Percentiles rank a stretch among this genome's conserved stretches.
These are phyloP conservation scores for Phylloporus sp. DNA, from an alignment of 768 basidiomycete species.

Conservation along the genomic window DNA sequence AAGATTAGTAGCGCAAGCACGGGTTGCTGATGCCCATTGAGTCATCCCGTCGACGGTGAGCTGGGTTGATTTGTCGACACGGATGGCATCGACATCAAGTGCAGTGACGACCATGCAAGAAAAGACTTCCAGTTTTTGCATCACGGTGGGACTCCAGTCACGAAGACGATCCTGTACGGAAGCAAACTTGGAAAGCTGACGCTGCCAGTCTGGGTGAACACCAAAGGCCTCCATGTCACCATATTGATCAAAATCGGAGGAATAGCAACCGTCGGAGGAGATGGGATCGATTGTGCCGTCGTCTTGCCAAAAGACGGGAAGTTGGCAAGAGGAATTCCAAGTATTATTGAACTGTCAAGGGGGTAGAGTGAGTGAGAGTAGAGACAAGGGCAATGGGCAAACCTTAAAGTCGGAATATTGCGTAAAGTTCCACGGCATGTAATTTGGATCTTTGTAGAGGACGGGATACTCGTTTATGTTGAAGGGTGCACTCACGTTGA, in stretches of 20 bases:
- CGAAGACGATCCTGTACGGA: constrained; percentile 95
- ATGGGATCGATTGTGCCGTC: constrained; percentile 55
- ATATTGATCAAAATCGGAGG: constrained; percentile 90
- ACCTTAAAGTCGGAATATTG: constrained; percentile 82
- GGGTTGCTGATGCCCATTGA: constrained; percentile 68
- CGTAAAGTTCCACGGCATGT: constrained; percentile 83
- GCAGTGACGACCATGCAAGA: constrained; percentile 85
- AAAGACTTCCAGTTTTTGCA: constrained; percentile 73
- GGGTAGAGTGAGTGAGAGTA: background rate
- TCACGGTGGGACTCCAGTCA: constrained; percentile 82
- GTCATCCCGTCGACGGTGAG: constrained; percentile 80
- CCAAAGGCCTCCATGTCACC: constrained; percentile 98
- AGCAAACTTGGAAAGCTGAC: constrained; percentile 92
- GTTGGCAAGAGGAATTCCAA: constrained; percentile 68
- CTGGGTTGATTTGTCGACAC: constrained; percentile 93
- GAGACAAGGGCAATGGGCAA: constrained; percentile 16
- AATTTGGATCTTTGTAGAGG: constrained; percentile 70
- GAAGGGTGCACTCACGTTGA: constrained; percentile 83
- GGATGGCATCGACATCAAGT: constrained; percentile 90
- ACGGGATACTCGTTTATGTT: constrained; percentile 65
- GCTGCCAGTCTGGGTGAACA: constrained; percentile 92
- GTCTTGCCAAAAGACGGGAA: constrained; percentile 80
- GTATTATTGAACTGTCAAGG: constrained; percentile 54
- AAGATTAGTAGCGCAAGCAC: constrained; percentile 65
- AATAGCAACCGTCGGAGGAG: constrained; percentile 66